phyloP scores from a whole-genome alignment of 306 rosid genomes.

The Biancaea sappan region DNA sequence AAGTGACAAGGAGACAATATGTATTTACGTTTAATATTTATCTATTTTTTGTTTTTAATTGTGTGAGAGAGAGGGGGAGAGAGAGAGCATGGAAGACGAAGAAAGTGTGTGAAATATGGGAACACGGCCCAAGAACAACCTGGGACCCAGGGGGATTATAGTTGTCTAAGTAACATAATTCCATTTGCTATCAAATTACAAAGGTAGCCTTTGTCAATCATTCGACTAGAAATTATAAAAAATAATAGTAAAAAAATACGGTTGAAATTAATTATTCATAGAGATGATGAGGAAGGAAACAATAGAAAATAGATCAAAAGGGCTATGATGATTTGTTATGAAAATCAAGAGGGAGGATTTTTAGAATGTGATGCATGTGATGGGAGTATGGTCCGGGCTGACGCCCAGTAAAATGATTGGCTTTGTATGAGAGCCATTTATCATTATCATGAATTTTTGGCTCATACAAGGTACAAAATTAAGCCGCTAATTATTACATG shows the following conservation, averaged over 20 bases:
- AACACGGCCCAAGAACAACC: slow-evolving; percentile 49
- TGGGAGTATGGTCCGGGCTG: slow-evolving; percentile 50
- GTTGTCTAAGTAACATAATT: slow-evolving; percentile 18
- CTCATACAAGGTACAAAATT: slow-evolving; percentile 31
- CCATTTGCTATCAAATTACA: slow-evolving; percentile 24
- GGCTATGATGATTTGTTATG: neutral
- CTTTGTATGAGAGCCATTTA: slow-evolving; percentile 35
- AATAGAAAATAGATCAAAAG: neutral
- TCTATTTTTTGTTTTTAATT: too few species aligned
- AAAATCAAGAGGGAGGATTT: slow-evolving; percentile 25
- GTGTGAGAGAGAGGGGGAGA: too few species aligned
- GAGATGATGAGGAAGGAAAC: neutral
- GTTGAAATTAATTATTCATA: neutral
- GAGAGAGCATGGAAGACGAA: slow-evolving; percentile 58
- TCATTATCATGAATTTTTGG: slow-evolving; percentile 24
- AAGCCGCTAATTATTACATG: slow-evolving; percentile 3
- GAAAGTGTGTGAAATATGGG: slow-evolving; percentile 50
- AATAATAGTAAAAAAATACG: neutral
- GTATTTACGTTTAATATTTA: too few species aligned
- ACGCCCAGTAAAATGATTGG: slow-evolving; percentile 47
- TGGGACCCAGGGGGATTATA: slow-evolving; percentile 42
- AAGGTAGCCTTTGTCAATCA: slow-evolving; percentile 29
- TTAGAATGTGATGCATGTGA: slow-evolving; percentile 61
- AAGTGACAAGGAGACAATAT: too few species aligned
- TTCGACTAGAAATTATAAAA: slow-evolving; percentile 9